Base-by-base conservation (phyloP, 495 filamentous ascomycete species). In the Neurospora discreta region DNA sequence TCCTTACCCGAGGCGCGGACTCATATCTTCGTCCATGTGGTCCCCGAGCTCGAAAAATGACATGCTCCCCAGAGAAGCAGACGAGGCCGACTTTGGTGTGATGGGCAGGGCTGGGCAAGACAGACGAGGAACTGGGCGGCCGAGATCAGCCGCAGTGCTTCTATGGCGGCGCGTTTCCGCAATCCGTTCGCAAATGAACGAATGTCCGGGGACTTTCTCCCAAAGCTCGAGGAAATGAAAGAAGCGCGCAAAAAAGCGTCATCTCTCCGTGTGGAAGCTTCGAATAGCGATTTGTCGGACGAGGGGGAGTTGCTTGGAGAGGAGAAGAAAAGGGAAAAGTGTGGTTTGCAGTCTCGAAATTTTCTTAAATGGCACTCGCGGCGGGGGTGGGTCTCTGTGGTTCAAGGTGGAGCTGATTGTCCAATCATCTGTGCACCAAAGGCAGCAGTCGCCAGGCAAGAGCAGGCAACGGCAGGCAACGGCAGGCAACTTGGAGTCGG, bases 191-290 rank as follows among this genome's bases (percentile, higher is more conserved):
- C 30, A 71, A 42, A 76, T 82, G 83, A 84, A 88, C 87, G 87
- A 88, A 74, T 91, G 94, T 98, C 95, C 95, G 95, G 94, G 95
- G 95, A 99, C 95, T 99, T 99, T 99, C 93, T 95, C 95, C 95
- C 93, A 92, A 97, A 97, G 93, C 93, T 78, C 69, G 36, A 65
- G 40, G 39, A 38, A 70, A 77, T 73, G 75, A 72, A 81, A 78
- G 82, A 80, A 80, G 74, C 78, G 78, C 75, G 80, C 70, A 16
- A 77, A 16, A 77, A 77, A 41, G 75, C 75, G 74, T 74, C 72
- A 80, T 80, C 81, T 89, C 88, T 95, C 92, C 90, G 93, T 96
- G 84, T 91, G 95, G 96, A 80, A 92, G 93, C 95, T 98, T 97
- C 91, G 94, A 78, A 96, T 88, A 93, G 94, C 95, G 95, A 98